Percentiles rank a stretch among this genome's conserved stretches.
Conservation (phyloP, 108 stramenopile genomes). For the Parietichytrium sp. region DNA sequence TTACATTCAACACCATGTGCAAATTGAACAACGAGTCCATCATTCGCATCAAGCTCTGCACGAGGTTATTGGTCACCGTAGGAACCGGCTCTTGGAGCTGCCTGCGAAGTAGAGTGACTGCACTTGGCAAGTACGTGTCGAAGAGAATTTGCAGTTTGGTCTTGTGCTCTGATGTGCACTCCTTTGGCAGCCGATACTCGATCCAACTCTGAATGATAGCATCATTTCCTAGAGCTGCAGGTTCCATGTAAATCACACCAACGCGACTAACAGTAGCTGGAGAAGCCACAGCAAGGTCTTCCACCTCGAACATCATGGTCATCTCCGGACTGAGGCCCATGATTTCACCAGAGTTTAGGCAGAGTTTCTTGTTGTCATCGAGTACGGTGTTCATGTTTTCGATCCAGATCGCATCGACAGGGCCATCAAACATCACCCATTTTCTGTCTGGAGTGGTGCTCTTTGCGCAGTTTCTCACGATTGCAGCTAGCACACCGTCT, state of each 20-base stretch:
- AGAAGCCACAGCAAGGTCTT: slow-evolving; percentile 62
- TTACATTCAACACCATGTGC: background rate
- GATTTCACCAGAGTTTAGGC: slow-evolving; percentile 65
- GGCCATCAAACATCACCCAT: slow-evolving; percentile 69
- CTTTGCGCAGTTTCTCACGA: slow-evolving; percentile 57
- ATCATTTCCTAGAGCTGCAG: slow-evolving; percentile 57
- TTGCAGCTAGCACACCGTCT: slow-evolving; percentile 60
- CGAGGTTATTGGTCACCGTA: slow-evolving; percentile 64
- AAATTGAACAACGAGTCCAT: slow-evolving; percentile 56
- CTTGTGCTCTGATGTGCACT: slow-evolving; percentile 18
- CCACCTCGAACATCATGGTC: slow-evolving; percentile 72
- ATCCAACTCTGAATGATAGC: slow-evolving; percentile 60
- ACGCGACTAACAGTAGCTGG: slow-evolving; percentile 67
- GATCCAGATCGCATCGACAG: slow-evolving; percentile 70
- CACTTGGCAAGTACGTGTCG: slow-evolving; percentile 49
- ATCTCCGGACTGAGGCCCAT: slow-evolving; percentile 61
- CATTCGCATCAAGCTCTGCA: slow-evolving; percentile 55
- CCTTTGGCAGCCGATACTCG: slow-evolving; percentile 23
- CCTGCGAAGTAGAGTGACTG: slow-evolving; percentile 42
- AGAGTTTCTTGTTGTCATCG: slow-evolving; percentile 63
- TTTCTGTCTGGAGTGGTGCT: slow-evolving; percentile 51
- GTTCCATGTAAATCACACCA: slow-evolving; percentile 72
- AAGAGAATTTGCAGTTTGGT: slow-evolving; percentile 43
- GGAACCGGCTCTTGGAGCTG: slow-evolving; percentile 52
- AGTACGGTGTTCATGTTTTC: slow-evolving; percentile 74